phyloP scores from a whole-genome alignment of 192 early-diverging fungal genomes.

The Geranomyces variabilis region DNA sequence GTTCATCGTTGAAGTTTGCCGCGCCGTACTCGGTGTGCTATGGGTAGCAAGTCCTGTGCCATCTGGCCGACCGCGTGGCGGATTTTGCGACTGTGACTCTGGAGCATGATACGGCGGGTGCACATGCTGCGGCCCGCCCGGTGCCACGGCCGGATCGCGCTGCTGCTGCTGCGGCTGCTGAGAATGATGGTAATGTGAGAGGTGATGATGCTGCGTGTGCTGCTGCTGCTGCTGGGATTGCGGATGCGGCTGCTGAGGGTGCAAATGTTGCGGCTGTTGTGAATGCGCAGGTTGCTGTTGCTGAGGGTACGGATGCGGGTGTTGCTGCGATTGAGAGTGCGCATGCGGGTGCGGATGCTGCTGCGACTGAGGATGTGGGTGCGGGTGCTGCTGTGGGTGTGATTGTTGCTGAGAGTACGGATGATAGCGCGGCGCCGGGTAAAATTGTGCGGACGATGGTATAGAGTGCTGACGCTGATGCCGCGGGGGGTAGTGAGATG shows the following conservation, averaged over 20 bases:
- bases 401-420: not conserved
- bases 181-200: constrained; percentile 19
- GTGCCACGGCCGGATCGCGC: not conserved
- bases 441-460: not conserved
- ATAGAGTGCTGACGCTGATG: not conserved
- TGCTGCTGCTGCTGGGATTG: constrained; percentile 24
- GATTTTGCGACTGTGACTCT: no score
- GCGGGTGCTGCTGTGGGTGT: not conserved
- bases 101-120: not conserved
- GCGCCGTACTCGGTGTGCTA: not conserved
- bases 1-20: not conserved
- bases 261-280: constrained; percentile 14
- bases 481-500: not conserved
- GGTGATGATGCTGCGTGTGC: no score
- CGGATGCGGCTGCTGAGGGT: constrained; percentile 5
- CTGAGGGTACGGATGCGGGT: not conserved
- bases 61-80: no score
- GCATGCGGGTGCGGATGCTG: not conserved
- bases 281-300: constrained; percentile 16
- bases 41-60: not conserved
- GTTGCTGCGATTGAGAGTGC: constrained; percentile 8
- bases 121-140: not conserved
- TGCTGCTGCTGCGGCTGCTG: constrained; percentile 14
- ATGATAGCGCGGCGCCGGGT: not conserved
- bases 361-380: not conserved